Conservation (phyloP, 148 eudicot species). For the Rhododendron molle region DNA sequence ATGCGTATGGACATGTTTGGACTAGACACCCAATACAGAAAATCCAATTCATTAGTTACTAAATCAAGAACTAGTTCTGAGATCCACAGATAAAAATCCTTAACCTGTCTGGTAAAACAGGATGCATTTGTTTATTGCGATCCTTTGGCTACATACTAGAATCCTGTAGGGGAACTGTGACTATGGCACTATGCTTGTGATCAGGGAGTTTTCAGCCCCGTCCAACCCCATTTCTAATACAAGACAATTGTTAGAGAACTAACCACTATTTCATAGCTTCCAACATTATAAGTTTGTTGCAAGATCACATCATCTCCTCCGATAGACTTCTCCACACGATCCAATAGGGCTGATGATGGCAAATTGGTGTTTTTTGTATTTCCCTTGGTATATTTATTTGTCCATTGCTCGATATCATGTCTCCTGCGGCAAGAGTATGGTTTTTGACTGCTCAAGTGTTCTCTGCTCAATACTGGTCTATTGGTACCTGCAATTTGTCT, state of each 20-base stretch:
- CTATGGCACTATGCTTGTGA: not conserved
- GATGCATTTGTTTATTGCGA: not conserved
- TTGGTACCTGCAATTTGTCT: not conserved
- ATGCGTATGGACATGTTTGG: not conserved
- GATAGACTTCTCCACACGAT: slow-evolving; percentile 5
- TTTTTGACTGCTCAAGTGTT: not conserved
- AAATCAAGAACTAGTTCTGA: not conserved
- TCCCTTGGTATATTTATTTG: not conserved
- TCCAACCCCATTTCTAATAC: not conserved
- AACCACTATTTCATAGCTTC: slow-evolving; percentile 10
- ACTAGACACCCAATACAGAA: not conserved
- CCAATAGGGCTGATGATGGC: not conserved
- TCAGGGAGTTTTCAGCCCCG: not conserved
- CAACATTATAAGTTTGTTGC: not conserved
- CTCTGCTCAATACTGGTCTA: not conserved
- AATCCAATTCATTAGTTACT: not conserved
- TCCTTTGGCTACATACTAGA: not conserved
- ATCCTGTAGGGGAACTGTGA: not conserved
- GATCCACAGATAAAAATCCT: not conserved
- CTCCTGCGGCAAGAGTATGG: not conserved
- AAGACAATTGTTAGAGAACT: not conserved
- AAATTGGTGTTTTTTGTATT: not conserved
- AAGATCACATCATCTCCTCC: slow-evolving; percentile 6
- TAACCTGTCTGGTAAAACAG: not conserved
- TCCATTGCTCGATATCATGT: slow-evolving; percentile 1